Evolutionary conservation across 805 yeast species (phyloP).

Genomic region (Kuraishia hungarica): DNA sequence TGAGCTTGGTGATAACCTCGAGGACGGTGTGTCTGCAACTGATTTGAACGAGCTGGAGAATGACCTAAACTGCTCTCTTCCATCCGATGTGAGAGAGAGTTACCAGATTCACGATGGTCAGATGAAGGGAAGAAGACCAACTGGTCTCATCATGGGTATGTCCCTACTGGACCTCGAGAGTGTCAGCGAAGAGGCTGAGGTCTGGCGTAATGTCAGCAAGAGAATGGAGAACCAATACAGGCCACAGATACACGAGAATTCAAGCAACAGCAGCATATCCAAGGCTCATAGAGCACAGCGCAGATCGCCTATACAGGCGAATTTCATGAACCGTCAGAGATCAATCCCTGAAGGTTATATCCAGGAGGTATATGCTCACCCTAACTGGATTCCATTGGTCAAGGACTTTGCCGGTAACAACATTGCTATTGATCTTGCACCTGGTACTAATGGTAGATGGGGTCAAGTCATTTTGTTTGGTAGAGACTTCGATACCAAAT

Average conservation of each 20-base stretch:
- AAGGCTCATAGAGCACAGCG: not conserved
- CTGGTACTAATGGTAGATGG: slow-evolving; percentile 69
- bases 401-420: slow-evolving; percentile 89
- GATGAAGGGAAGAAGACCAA: slow-evolving; percentile 62
- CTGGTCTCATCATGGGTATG: slow-evolving; percentile 75
- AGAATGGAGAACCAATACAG: slow-evolving; percentile 19
- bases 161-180: slow-evolving; percentile 75
- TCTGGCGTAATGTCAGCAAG: slow-evolving; percentile 74
- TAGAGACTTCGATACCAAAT: slow-evolving; percentile 87
- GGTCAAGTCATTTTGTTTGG: slow-evolving; percentile 94
- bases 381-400: slow-evolving; percentile 85
- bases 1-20: slow-evolving; percentile 72
- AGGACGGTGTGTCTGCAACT: slow-evolving; percentile 68
- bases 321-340: slow-evolving; percentile 41
- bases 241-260: not conserved
- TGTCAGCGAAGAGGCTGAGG: slow-evolving; percentile 68
- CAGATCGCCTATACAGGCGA: slow-evolving; percentile 13
- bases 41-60: slow-evolving; percentile 80
- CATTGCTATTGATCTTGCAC: slow-evolving; percentile 82
- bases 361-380: slow-evolving; percentile 76
- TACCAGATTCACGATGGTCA: slow-evolving; percentile 87
- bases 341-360: slow-evolving; percentile 74
- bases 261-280: not conserved
- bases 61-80: slow-evolving; percentile 68
- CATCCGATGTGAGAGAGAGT: slow-evolving; percentile 76